Evolutionary conservation across 164 flowering plant species (phyloP).

Genomic region (Nymphaea colorata): DNA sequence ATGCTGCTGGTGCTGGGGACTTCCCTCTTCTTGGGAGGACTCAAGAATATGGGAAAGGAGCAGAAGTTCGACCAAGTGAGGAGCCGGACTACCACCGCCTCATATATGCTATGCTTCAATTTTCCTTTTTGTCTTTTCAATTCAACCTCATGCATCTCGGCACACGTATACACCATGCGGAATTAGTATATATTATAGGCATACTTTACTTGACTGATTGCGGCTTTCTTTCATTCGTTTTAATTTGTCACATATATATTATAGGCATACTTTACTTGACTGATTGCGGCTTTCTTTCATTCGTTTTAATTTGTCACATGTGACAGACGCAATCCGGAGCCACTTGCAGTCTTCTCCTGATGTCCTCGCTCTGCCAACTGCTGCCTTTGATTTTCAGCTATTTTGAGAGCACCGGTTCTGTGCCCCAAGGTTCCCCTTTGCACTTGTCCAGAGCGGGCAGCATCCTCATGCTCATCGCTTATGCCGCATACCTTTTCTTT

Average conservation of each 20-base stretch:
- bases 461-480: slow-evolving; percentile 74
- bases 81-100: not conserved
- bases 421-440: slow-evolving; percentile 23
- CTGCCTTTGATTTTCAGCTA: slow-evolving; percentile 56
- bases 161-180: too few relatives aligned
- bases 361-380: slow-evolving; percentile 60
- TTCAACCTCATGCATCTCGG: too few relatives aligned
- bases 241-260: not conserved
- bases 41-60: slow-evolving; percentile 36
- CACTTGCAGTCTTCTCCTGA: slow-evolving; percentile 51
- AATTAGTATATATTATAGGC: too few relatives aligned
- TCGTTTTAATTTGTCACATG: not conserved
- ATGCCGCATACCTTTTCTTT: slow-evolving; percentile 57
- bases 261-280: too few relatives aligned
- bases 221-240: not conserved
- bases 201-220: too few relatives aligned
- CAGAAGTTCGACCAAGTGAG: slow-evolving; percentile 77
- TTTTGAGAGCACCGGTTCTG: slow-evolving; percentile 8
- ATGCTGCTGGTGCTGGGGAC: slow-evolving; percentile 86
- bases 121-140: not conserved
- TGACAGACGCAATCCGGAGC: slow-evolving; percentile 84
- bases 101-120: not conserved
- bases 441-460: slow-evolving; percentile 59
- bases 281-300: too few relatives aligned
- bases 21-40: slow-evolving; percentile 82